Evolutionary conservation across 352 stramenopile genomes (phyloP).

Genomic region (Pythium phragmitis): DNA sequence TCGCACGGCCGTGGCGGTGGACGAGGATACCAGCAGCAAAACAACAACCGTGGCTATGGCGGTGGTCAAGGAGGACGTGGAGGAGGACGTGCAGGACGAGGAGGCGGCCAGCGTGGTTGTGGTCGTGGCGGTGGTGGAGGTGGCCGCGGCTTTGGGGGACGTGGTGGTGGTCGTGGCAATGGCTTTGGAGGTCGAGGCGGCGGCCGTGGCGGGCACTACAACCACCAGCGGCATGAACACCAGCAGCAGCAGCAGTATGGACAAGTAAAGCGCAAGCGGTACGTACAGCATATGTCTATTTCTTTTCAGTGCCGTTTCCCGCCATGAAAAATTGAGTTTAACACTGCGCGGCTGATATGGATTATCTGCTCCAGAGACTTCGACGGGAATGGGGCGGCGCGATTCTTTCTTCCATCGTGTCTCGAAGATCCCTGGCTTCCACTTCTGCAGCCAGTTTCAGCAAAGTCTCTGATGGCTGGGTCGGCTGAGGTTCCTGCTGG

Average conservation of each 20-base stretch:
- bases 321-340: too few species aligned
- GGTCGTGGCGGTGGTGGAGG: background rate
- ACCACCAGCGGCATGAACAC: conserved; percentile 5
- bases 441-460: conserved; percentile 24
- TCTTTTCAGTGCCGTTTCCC: too few species aligned
- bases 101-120: conserved; percentile 13
- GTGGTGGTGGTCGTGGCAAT: conserved; percentile 7
- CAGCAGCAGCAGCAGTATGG: conserved; percentile 13
- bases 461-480: background rate
- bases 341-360: background rate
- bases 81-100: conserved; percentile 17
- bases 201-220: conserved; percentile 5
- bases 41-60: conserved; percentile 1
- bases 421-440: conserved; percentile 65
- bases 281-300: background rate
- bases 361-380: conserved; percentile 19
- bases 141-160: conserved; percentile 10
- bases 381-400: conserved; percentile 38
- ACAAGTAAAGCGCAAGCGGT: conserved; percentile 51
- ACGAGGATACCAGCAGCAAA: conserved; percentile 13
- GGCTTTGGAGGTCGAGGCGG: conserved; percentile 8
- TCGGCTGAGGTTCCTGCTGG: conserved; percentile 1
- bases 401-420: conserved; percentile 68
- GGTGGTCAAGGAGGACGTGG: conserved; percentile 21
- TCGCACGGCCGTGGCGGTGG: conserved; percentile 1